These are phyloP conservation scores for Boletus smithii DNA, from an alignment of 1,284 basidiomycete genomes.

Conservation along the genomic window DNA sequence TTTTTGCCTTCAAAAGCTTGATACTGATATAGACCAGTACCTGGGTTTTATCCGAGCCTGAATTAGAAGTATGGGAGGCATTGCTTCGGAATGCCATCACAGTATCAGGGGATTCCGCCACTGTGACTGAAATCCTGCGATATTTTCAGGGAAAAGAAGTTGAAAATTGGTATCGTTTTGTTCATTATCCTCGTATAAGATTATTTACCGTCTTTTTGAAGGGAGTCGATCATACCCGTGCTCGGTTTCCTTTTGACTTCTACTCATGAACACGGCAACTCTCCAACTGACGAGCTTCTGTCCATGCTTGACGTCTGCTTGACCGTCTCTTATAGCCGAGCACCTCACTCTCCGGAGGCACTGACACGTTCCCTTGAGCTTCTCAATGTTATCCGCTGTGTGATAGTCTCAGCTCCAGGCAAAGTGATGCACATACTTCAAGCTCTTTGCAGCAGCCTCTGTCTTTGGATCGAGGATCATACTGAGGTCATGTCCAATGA, in stretches of 20 bases:
- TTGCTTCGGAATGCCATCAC: constrained; percentile 32
- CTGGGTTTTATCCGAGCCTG: constrained; percentile 41
- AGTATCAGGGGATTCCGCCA: constrained; percentile 14
- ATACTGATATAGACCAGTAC: constrained; percentile 29
- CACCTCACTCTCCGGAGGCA: constrained; percentile 23
- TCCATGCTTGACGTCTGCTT: constrained; percentile 32
- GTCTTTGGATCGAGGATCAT: constrained; percentile 53
- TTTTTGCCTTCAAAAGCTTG: background rate
- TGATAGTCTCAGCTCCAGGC: constrained; percentile 29
- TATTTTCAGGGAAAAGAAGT: constrained; percentile 21
- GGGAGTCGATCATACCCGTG: constrained; percentile 21
- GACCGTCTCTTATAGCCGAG: constrained; percentile 34
- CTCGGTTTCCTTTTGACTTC: constrained; percentile 20
- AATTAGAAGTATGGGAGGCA: constrained; percentile 39
- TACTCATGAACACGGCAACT: constrained; percentile 4
- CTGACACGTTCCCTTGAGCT: constrained; percentile 34
- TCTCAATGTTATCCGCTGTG: constrained; percentile 34
- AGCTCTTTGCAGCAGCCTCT: constrained; percentile 39
- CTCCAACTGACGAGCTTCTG: constrained; percentile 19
- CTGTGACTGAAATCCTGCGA: constrained; percentile 26
- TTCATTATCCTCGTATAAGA: background rate
- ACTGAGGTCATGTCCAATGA: constrained; percentile 37
- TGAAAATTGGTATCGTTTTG: constrained; percentile 23
- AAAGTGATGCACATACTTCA: constrained; percentile 36
- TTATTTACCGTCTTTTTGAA: constrained; percentile 10